These are phyloP conservation scores for Senecio squalidus DNA, from an alignment of 140 eudicot genomes.

Conservation along the genomic window DNA sequence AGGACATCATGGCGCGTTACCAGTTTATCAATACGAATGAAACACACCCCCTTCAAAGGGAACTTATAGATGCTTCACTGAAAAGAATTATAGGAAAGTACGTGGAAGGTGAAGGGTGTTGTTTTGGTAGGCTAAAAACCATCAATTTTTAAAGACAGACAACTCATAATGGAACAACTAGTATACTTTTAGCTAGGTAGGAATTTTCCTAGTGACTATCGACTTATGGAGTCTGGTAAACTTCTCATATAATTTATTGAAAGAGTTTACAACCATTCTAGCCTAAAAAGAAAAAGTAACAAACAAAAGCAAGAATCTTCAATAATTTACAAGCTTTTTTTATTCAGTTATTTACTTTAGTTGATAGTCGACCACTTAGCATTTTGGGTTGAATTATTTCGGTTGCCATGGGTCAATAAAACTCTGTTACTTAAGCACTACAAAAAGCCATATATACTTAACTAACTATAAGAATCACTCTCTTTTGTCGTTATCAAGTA, in stretches of 20 bases:
- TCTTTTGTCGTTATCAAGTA: background rate
- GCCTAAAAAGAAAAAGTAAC: slow-evolving; percentile 27
- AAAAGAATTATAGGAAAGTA: background rate
- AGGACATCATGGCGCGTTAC: no score
- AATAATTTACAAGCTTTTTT: slow-evolving; percentile 17
- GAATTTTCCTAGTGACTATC: slow-evolving; percentile 15
- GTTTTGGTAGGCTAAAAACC: slow-evolving; percentile 29
- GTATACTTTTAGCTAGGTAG: slow-evolving; percentile 13
- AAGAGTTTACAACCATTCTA: slow-evolving; percentile 6
- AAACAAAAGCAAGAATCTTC: slow-evolving; percentile 9
- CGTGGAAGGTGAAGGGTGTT: slow-evolving; percentile 3
- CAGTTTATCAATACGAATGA: no score
- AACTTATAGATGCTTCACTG: slow-evolving; percentile 2
- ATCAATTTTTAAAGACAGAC: slow-evolving; percentile 32
- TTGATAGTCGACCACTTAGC: slow-evolving; percentile 28
- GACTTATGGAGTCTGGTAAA: slow-evolving; percentile 26
- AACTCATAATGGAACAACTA: slow-evolving; percentile 25
- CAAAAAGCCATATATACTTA: slow-evolving; percentile 12
- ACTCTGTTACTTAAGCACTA: slow-evolving; percentile 12
- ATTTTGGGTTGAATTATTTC: slow-evolving; percentile 19
- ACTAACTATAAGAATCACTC: slow-evolving; percentile 6
- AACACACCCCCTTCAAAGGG: background rate
- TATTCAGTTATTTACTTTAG: slow-evolving; percentile 25
- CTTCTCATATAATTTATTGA: slow-evolving; percentile 2
- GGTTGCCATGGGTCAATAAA: slow-evolving; percentile 16